Evolutionary conservation across 371 early-diverging fungal species (phyloP).

Genomic region (Sporodiniella umbellata): DNA sequence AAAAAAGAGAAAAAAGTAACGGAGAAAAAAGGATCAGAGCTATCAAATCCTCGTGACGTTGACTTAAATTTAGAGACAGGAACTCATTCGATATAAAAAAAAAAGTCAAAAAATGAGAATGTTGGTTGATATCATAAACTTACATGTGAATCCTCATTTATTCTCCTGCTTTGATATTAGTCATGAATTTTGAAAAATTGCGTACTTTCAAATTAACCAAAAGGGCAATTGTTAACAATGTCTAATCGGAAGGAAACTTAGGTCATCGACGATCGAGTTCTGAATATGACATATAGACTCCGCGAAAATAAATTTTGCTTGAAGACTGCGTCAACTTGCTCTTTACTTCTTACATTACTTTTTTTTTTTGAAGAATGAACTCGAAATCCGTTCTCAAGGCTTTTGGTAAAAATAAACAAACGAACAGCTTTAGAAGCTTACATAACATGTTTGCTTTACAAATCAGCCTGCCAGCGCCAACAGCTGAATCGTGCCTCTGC

Average conservation of each 20-base stretch:
- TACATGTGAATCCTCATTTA: too few relatives aligned
- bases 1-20: constrained; percentile 1
- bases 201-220: too few relatives aligned
- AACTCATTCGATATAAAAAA: neutral
- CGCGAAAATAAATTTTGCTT: neutral
- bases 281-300: neutral
- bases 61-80: too few relatives aligned
- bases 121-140: neutral
- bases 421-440: neutral
- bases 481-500: neutral
- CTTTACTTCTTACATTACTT: neutral
- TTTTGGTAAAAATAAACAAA: neutral
- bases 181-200: too few relatives aligned
- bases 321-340: neutral
- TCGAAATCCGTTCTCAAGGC: neutral
- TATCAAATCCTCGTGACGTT: neutral
- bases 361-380: neutral
- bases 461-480: neutral
- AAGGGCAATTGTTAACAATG: neutral
- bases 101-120: neutral
- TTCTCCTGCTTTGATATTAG: too few relatives aligned
- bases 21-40: neutral
- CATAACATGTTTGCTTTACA: neutral
- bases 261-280: neutral
- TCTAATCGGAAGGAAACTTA: neutral